These are phyloP conservation scores for Marsdenia floribunda DNA, from an alignment of 257 asterid genomes.

Conservation along the genomic window DNA sequence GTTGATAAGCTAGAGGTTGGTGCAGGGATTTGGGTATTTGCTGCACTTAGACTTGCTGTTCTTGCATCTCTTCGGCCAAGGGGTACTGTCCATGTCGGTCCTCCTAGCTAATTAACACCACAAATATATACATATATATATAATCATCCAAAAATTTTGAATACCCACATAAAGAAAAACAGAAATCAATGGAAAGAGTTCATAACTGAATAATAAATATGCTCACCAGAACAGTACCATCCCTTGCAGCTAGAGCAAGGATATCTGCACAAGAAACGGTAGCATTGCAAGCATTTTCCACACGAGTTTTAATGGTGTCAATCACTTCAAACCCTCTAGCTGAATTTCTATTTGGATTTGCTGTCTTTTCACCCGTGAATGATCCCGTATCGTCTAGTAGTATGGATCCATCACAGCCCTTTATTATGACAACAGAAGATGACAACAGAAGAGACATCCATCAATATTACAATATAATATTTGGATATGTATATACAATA, in stretches of 20 bases:
- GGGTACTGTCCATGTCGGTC: conserved; percentile 46
- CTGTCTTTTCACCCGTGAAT: conserved; percentile 42
- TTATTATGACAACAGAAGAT: neutral
- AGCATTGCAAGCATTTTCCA: conserved; percentile 40
- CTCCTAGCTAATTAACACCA: conserved; percentile 35
- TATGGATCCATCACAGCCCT: conserved; percentile 51
- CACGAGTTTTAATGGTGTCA: conserved; percentile 40
- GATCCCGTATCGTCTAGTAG: conserved; percentile 37
- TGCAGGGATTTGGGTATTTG: conserved; percentile 43
- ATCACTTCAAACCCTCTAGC: conserved; percentile 40
- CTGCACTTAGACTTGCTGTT: conserved; percentile 44
- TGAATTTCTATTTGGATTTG: conserved; percentile 37
- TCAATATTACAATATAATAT: no score
- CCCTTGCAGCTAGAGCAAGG: conserved; percentile 44
- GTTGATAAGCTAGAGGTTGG: conserved; percentile 24
- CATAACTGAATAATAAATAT: no score
- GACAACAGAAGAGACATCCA: no score
- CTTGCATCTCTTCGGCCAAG: conserved; percentile 61
- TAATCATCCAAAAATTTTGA: no score
- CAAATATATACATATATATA: neutral
- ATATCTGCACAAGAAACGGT: conserved; percentile 48
- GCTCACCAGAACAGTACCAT: conserved; percentile 40
- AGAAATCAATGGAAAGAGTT: no score
- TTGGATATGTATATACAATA: no score
- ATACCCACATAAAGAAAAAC: no score